Evolutionary conservation across 2,329 filamentous ascomycete species (phyloP).

Genomic region (Penicillium aurantiogriseum): DNA sequence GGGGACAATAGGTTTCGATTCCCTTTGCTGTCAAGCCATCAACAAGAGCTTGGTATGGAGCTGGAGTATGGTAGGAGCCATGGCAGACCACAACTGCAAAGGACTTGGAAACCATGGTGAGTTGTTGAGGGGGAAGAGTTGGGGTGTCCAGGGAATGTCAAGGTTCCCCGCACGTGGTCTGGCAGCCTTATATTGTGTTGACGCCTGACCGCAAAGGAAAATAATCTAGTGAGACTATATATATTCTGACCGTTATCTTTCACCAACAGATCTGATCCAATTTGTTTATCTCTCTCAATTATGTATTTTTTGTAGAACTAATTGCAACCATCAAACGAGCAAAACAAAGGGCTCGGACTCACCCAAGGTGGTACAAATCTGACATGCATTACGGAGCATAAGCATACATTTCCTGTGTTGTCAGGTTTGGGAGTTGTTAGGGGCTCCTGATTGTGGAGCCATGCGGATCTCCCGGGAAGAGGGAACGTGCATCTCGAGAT

Average conservation of each 20-base stretch:
- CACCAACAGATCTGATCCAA: background rate
- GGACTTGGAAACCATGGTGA: background rate
- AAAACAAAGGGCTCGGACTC: background rate
- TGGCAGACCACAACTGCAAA: constrained; percentile 5
- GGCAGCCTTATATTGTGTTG: background rate
- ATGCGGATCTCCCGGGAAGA: background rate
- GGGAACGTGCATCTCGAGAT: background rate
- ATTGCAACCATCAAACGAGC: background rate
- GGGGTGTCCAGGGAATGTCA: background rate
- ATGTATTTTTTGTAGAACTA: background rate
- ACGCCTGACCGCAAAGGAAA: background rate
- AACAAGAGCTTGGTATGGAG: constrained; percentile 30
- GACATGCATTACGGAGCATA: constrained; percentile 3
- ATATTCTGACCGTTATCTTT: background rate
- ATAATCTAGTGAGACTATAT: background rate
- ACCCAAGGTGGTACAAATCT: background rate
- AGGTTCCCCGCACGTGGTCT: constrained; percentile 1
- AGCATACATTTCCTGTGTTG: background rate
- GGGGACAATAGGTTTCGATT: constrained; percentile 36
- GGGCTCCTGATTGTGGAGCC: background rate
- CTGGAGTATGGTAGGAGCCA: constrained; percentile 31
- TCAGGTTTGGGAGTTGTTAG: background rate
- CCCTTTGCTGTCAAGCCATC: constrained; percentile 21
- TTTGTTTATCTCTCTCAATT: background rate
- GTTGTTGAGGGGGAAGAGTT: background rate